phyloP scores from a whole-genome alignment of 495 filamentous ascomycete genomes.

The Cercophora samala region DNA sequence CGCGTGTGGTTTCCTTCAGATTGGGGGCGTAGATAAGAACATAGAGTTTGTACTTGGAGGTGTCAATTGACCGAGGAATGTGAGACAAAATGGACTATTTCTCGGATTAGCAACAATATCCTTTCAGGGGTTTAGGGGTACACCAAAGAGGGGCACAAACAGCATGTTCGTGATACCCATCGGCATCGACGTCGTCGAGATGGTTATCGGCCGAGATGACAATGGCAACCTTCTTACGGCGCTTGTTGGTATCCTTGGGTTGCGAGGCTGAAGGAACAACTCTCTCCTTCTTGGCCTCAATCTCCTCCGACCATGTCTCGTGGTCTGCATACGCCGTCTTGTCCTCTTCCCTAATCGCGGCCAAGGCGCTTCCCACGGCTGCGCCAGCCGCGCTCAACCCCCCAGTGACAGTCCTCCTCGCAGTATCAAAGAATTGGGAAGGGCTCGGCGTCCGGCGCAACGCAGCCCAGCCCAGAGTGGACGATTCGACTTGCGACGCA shows the following conservation, averaged over 20 bases:
- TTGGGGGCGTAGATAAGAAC: slow-evolving; percentile 83
- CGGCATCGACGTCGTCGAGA: slow-evolving; percentile 57
- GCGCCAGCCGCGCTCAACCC: slow-evolving; percentile 82
- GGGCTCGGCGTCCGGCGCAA: slow-evolving; percentile 83
- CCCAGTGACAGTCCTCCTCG: slow-evolving; percentile 69
- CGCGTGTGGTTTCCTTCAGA: slow-evolving; percentile 61
- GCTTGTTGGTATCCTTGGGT: slow-evolving; percentile 37
- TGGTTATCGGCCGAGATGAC: slow-evolving; percentile 74
- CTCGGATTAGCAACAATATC: slow-evolving; percentile 19
- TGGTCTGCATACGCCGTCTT: slow-evolving; percentile 77
- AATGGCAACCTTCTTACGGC: slow-evolving; percentile 75
- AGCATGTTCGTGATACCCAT: slow-evolving; percentile 68
- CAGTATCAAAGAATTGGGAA: slow-evolving; percentile 79
- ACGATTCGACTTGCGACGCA: slow-evolving; percentile 42
- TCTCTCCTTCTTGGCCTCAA: slow-evolving; percentile 49
- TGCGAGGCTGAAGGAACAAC: slow-evolving; percentile 14
- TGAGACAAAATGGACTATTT: slow-evolving; percentile 82
- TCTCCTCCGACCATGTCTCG: slow-evolving; percentile 80
- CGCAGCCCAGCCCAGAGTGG: slow-evolving; percentile 62
- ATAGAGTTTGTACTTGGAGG: slow-evolving; percentile 67
- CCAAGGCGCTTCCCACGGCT: slow-evolving; percentile 71
- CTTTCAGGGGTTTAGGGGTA: background rate
- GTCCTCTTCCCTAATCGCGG: slow-evolving; percentile 80
- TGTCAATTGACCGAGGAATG: slow-evolving; percentile 69
- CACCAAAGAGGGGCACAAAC: slow-evolving; percentile 50